Base-by-base conservation (phyloP, 1,284 basidiomycete species). In the Jaminaea rosea region DNA sequence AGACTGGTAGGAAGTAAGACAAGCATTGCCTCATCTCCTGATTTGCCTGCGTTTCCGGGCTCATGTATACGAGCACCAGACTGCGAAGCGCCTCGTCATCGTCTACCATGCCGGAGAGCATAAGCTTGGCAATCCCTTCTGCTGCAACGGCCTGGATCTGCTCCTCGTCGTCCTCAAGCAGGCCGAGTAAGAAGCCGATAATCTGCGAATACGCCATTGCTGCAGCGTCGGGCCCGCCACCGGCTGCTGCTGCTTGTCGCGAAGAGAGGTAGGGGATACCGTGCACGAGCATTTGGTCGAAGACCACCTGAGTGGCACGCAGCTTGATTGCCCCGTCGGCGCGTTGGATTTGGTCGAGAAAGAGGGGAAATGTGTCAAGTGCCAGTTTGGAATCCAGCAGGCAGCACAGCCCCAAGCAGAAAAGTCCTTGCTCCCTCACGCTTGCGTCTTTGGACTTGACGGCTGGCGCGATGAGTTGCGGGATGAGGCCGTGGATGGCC, bases 1-100 rank as follows among this genome's bases (percentile, higher is more conserved):
- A 97, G 0, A 91, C 84, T 0, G 91, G 90, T 76, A 98, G 85
- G 79, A 97, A 97, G 76, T 97, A 97, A 17, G 89, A 85, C 24
- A 98, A 78, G 72, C 91, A 96, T 75, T 97, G 93, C 49, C 90
- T 80, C 26, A 97, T 78, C 57, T 89, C 82, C 65, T 87, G 85
- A 69, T 96, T 97, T 34, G 84, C 81, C 11, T 78, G 79, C 0
- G 90, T 94, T 54, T 88, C 84, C 1, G 89, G 88, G 0, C 87
- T 88, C 61, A 97, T 83, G 76, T 93, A 98, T 21, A 85, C 80
- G 26, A 90, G 76, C 1, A 91, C 81, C 1, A 96, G 80, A 51
- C 82, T 84, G 60, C 83, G 81, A 23, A 97, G 77, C 1, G 93
- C 68, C 46, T 69, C 70, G 51, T 73, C 69, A 26, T 68, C 67